These are phyloP conservation scores for Suhomyces sp. DNA, from an alignment of 805 yeast species.

Conservation along the genomic window DNA sequence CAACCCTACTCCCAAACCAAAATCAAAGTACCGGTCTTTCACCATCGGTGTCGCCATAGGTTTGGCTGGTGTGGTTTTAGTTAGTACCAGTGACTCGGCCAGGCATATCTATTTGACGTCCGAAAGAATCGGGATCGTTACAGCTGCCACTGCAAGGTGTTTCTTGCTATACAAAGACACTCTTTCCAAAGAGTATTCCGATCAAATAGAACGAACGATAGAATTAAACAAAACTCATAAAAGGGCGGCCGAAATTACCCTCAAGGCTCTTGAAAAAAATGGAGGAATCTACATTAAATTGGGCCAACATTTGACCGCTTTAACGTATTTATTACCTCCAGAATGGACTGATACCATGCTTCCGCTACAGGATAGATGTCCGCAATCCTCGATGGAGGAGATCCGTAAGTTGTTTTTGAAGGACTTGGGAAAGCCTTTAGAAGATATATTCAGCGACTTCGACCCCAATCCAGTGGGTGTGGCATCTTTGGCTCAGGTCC, in stretches of 20 bases:
- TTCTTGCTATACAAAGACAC: constrained; percentile 65
- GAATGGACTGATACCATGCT: constrained; percentile 97
- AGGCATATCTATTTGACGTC: constrained; percentile 35
- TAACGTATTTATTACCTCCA: constrained; percentile 83
- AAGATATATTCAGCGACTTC: constrained; percentile 66
- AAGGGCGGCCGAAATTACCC: constrained; percentile 74
- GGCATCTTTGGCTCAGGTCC: constrained; percentile 96
- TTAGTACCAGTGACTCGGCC: constrained; percentile 37
- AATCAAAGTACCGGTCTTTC: constrained; percentile 8
- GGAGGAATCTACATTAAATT: constrained; percentile 93
- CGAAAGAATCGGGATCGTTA: constrained; percentile 61
- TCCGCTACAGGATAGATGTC: constrained; percentile 90
- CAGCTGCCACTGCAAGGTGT: constrained; percentile 70
- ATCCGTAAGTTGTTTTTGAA: constrained; percentile 61
- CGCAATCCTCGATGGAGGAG: constrained; percentile 70
- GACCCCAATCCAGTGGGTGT: constrained; percentile 82
- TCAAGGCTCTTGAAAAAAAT: constrained; percentile 74
- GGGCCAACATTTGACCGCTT: constrained; percentile 92
- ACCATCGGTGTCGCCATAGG: constrained; percentile 32
- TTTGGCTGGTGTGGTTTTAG: constrained; percentile 26
- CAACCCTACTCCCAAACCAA: not conserved
- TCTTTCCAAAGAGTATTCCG: constrained; percentile 44
- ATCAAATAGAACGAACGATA: constrained; percentile 42
- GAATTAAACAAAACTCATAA: constrained; percentile 69
- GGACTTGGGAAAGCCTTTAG: constrained; percentile 63